Evolutionary conservation across 1,139 yeast species (phyloP), one percentile per base, ranked within the genome.

Genomic region (Casaregolazyma lundiana): DNA sequence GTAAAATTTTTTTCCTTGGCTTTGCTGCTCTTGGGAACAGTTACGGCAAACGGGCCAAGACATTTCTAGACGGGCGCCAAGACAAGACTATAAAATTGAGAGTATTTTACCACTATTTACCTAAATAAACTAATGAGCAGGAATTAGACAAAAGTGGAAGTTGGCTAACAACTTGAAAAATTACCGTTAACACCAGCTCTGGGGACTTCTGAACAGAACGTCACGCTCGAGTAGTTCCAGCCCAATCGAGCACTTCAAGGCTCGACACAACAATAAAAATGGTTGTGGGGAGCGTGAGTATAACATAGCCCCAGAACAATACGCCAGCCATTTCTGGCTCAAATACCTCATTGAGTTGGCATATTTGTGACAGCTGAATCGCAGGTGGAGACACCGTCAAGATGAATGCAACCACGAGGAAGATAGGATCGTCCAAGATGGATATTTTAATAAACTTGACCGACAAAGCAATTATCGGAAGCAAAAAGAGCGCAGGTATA

Each of bases 321-420:
- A 85, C 90, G 2, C 89, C 85, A 0, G 89, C 81, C 92, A 86
- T 86, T 62, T 86, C 95, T 59, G 76, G 75, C 60, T 86, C 92
- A 62, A 80, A 85, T 29, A 85, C 75, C 53, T 78, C 80, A 63
- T 85, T 85, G 54, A 85, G 69, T 62, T 84, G 94, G 54, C 89
- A 83, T 55, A 85, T 85, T 62, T 85, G 95, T 34, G 89, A 80
- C 44, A 85, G 73, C 68, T 85, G 95, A 57, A 85, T 84, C 4
- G 94, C 94, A 1, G 95, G 95, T 2, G 95, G 95, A 1, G 90
- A 78, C 2, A 84, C 76, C 4, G 92, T 84, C 43, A 85, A 73
- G 18, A 85, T 71, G 58, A 86, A 86, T 20, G 87, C 77, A 35
- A 87, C 89, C 50, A 85, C 78, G 55, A 85, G 68, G 60, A 86